Base-by-base conservation (phyloP, 2,329 filamentous ascomycete species). In the Hymenoscyphus salicellus region DNA sequence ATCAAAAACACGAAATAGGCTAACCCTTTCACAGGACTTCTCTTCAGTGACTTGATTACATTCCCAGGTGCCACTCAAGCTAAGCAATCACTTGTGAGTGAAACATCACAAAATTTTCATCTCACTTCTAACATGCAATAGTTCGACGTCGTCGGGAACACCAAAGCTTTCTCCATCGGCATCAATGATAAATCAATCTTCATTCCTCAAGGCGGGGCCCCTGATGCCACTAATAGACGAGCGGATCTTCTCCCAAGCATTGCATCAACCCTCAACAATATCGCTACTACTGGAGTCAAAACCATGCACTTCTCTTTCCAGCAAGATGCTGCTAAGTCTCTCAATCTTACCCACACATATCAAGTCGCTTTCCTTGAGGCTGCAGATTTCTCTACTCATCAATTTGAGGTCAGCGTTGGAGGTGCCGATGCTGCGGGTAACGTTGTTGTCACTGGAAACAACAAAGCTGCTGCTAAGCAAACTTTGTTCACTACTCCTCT, bases 331-430 rank as follows among this genome's bases (percentile, higher is more conserved):
- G 71, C 76, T 58, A 77, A 82, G 17, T 80, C 82, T 5, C 75
- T 87, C 58, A 87, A 88, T 77, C 75, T 83, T 58, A 82, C 82
- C 5, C 85, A 88, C 73, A 83, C 87, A 76, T 87, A 88, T 75
- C 77, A 85, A 72, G 80, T 85, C 59, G 77, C 80, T 33, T 84
- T 80, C 73, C 78, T 81, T 41, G 80, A 83, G 73, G 78, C 75
- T 67, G 75, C 70, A 59, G 78, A 81, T 69, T 83, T 76, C 72
- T 78, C 77, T 65, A 78, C 78, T 63, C 82, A 84, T 73, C 81
- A 84, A 74, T 74, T 83, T 64, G 80, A 79, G 26, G 55, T 33
- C 26, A 28, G 17, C 7, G 28, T 56, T 33, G 28, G 55, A 32
- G 55, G 55, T 32, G 55, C 14, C 7, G 55, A 56, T n/a, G 14